Evolutionary conservation across 345 rosid genomes (phyloP).

Genomic region (Euphorbia tirucalli): DNA sequence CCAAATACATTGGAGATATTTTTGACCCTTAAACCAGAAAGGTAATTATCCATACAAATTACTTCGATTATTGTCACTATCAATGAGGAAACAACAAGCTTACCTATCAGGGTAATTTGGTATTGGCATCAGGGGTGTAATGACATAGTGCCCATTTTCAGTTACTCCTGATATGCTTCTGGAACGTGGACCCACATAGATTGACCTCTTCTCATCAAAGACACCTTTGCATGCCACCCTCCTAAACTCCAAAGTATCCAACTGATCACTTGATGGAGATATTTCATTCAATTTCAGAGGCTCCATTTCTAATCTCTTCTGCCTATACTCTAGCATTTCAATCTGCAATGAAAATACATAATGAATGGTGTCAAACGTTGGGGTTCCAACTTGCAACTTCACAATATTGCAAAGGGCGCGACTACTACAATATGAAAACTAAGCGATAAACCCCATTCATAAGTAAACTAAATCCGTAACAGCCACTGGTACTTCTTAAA

Average conservation of each 20-base stretch:
- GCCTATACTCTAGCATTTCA: constrained; percentile 68
- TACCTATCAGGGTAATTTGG: constrained; percentile 63
- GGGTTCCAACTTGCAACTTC: neutral
- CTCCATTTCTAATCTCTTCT: constrained; percentile 62
- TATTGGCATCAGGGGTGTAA: constrained; percentile 78
- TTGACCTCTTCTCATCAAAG: constrained; percentile 62
- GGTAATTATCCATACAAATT: neutral
- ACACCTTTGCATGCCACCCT: constrained; percentile 69
- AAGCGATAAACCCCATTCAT: neutral
- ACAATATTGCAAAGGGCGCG: neutral
- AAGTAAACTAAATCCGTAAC: constrained; percentile 3
- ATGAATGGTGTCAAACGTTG: neutral
- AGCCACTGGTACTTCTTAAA: neutral
- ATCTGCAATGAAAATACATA: constrained; percentile 40
- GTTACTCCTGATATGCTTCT: constrained; percentile 90
- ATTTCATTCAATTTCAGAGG: constrained; percentile 55
- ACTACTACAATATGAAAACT: neutral
- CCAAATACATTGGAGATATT: neutral
- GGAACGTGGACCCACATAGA: constrained; percentile 89
- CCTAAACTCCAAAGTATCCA: constrained; percentile 67
- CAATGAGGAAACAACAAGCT: constrained; percentile 7
- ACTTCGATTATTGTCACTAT: neutral
- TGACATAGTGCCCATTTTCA: constrained; percentile 80
- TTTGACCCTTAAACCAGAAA: neutral
- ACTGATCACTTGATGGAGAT: constrained; percentile 42